phyloP scores from a whole-genome alignment of 805 yeast species.

The Scheffersomyces lignosus region DNA sequence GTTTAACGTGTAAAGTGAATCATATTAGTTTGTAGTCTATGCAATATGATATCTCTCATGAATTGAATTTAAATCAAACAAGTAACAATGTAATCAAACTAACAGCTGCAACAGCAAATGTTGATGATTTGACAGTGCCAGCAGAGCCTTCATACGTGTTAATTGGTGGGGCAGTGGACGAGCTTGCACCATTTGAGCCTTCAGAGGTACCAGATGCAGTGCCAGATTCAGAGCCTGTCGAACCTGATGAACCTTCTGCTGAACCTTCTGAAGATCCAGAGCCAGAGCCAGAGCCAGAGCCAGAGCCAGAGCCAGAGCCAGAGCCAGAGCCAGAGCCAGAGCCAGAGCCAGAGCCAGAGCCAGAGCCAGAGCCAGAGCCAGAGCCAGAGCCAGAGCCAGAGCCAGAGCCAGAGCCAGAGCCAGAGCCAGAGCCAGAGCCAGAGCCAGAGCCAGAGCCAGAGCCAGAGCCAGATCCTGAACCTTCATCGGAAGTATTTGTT shows the following conservation, averaged over 20 bases:
- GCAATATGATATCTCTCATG: too few relatives aligned
- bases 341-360: constrained; percentile 2
- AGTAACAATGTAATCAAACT: neutral
- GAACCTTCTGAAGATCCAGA: too few relatives aligned
- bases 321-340: constrained; percentile 4
- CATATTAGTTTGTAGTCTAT: too few relatives aligned
- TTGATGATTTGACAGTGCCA: neutral
- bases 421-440: constrained; percentile 1
- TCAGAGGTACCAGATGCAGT: neutral
- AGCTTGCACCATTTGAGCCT: neutral
- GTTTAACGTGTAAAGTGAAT: too few relatives aligned
- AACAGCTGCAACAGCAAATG: neutral
- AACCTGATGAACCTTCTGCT: too few relatives aligned
- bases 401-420: constrained; percentile 1
- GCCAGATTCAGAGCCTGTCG: neutral
- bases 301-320: constrained; percentile 4
- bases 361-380: constrained; percentile 1
- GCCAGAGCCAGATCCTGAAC: constrained; percentile 6
- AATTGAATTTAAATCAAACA: too few relatives aligned
- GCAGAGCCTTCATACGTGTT: neutral
- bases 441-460: constrained; percentile 3
- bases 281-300: neutral
- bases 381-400: constrained; percentile 1
- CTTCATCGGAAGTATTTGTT: too few relatives aligned
- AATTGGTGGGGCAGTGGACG: neutral